phyloP scores from a whole-genome alignment of 768 basidiomycete species.

The Mycena indigotica region DNA sequence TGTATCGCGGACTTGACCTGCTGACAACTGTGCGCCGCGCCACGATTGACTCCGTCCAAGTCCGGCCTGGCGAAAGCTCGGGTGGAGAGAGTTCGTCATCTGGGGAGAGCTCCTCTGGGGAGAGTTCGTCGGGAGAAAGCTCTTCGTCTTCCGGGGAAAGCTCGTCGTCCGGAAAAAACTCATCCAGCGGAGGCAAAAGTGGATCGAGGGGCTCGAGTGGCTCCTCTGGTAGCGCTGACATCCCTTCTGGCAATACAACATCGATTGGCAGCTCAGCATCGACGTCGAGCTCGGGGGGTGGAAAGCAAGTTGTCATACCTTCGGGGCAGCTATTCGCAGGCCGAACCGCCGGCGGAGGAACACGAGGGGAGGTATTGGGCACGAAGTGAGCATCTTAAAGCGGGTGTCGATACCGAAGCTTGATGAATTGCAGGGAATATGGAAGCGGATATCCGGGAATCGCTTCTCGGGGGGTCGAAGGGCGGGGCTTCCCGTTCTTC shows the following conservation, averaged over 20 bases:
- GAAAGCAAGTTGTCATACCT: slow-evolving; percentile 39
- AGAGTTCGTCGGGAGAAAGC: too few relatives aligned
- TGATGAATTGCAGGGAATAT: slow-evolving; percentile 42
- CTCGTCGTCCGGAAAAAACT: neutral
- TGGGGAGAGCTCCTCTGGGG: too few relatives aligned
- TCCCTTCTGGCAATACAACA: too few relatives aligned
- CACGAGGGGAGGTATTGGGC: slow-evolving; percentile 46
- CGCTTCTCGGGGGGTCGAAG: slow-evolving; percentile 45
- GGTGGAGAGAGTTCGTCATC: too few relatives aligned
- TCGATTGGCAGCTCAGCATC: too few relatives aligned
- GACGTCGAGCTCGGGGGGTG: slow-evolving; percentile 35
- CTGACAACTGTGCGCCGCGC: too few relatives aligned
- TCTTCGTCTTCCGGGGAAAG: too few relatives aligned
- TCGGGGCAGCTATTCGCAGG: slow-evolving; percentile 49
- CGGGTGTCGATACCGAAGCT: neutral
- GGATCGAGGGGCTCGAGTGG: too few relatives aligned
- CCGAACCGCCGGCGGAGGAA: slow-evolving; percentile 55
- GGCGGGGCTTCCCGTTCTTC: slow-evolving; percentile 60
- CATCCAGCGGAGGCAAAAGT: neutral
- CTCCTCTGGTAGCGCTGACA: too few relatives aligned
- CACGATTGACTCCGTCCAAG: too few relatives aligned
- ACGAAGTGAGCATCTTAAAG: slow-evolving; percentile 35
- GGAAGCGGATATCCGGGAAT: slow-evolving; percentile 67
- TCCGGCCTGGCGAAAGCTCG: too few relatives aligned
- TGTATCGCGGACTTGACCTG: too few relatives aligned